phyloP scores from a whole-genome alignment of 176 grass and related monocot species.

The Luzula sylvatica region DNA sequence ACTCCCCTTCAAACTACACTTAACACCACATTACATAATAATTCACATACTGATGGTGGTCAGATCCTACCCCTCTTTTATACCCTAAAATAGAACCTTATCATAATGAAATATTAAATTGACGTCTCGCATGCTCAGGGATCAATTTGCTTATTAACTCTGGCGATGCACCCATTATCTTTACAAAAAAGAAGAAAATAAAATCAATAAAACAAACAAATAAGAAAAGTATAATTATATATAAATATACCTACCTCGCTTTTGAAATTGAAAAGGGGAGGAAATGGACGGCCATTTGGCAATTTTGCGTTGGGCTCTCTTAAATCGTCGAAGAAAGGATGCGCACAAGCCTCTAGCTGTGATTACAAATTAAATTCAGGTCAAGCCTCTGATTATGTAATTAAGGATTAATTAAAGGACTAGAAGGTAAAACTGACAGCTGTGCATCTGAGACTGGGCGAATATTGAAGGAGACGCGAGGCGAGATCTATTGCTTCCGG shows the following conservation, averaged over 20 bases:
- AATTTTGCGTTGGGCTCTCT: slow-evolving; percentile 61
- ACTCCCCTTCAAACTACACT: slow-evolving; percentile 19
- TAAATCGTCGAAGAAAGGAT: slow-evolving; percentile 89
- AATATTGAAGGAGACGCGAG: slow-evolving; percentile 85
- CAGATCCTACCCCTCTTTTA: slow-evolving; percentile 52
- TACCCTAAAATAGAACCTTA: slow-evolving; percentile 20
- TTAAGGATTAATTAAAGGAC: slow-evolving; percentile 13
- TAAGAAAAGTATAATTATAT: slow-evolving; percentile 1
- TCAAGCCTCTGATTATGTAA: background rate
- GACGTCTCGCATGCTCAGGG: slow-evolving; percentile 61
- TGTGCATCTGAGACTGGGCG: slow-evolving; percentile 68
- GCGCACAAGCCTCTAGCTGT: slow-evolving; percentile 93
- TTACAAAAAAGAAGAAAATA: slow-evolving; percentile 21
- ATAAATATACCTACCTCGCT: slow-evolving; percentile 47
- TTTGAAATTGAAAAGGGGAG: slow-evolving; percentile 88
- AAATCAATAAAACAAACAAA: slow-evolving; percentile 2
- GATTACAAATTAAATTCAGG: slow-evolving; percentile 12
- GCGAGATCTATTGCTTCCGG: slow-evolving; percentile 87
- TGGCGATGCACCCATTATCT: slow-evolving; percentile 61
- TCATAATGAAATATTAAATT: slow-evolving; percentile 42
- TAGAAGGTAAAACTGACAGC: slow-evolving; percentile 45
- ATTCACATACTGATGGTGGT: slow-evolving; percentile 27
- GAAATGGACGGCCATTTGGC: slow-evolving; percentile 71
- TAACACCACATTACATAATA: slow-evolving; percentile 28
- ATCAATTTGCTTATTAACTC: slow-evolving; percentile 77